Conservation (phyloP, 352 stramenopile genomes). For the Lagenidium sp. region DNA sequence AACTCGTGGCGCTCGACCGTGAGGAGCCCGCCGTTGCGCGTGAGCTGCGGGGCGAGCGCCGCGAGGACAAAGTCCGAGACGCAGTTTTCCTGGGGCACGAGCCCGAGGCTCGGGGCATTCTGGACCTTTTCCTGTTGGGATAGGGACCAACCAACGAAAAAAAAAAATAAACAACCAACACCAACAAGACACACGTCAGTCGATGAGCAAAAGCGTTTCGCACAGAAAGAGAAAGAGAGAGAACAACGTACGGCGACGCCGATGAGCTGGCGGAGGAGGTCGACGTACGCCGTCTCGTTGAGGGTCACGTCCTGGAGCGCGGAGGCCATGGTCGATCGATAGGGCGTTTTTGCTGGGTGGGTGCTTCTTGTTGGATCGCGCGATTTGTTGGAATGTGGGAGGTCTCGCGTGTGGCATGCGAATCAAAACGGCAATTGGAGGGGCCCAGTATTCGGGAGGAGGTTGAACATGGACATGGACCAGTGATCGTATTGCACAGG, state of each 20-base stretch:
- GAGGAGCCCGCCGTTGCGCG: constrained; percentile 59
- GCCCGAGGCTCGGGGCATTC: constrained; percentile 45
- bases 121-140: constrained; percentile 48
- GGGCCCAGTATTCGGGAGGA: too few species aligned
- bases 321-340: constrained; percentile 15
- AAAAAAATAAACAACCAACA: too few species aligned
- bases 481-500: too few species aligned
- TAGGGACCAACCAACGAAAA: constrained; percentile 1
- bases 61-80: constrained; percentile 85
- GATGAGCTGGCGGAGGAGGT: constrained; percentile 83
- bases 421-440: too few species aligned
- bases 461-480: too few species aligned
- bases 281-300: constrained; percentile 72
- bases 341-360: too few species aligned
- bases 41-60: constrained; percentile 68
- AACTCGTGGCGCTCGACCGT: constrained; percentile 78
- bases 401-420: too few species aligned
- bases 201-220: background rate
- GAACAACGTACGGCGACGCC: constrained; percentile 43
- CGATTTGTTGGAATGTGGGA: too few species aligned
- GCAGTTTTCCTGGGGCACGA: constrained; percentile 83
- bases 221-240: constrained; percentile 7
- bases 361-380: too few species aligned
- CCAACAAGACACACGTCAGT: background rate
- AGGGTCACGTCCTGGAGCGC: constrained; percentile 31